A percentile compares a stretch with the other conserved stretches of the same genome.
These are phyloP conservation scores for Paramyrothecium roridum DNA, from an alignment of 2,329 filamentous ascomycete genomes.

Conservation along the genomic window DNA sequence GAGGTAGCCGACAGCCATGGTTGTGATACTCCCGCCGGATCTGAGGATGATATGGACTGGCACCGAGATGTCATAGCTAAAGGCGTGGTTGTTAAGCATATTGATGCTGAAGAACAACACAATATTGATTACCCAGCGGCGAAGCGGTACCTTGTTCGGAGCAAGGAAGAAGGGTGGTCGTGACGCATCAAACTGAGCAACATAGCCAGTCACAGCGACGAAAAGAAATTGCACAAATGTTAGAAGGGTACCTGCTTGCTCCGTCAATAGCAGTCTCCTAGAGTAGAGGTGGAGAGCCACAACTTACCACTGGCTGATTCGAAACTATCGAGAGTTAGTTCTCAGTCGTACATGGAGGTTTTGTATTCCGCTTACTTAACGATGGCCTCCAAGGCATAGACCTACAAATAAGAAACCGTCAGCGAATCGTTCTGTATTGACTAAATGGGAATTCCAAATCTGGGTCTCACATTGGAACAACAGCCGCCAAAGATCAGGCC, in stretches of 20 bases:
- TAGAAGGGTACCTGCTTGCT: conserved; percentile 66
- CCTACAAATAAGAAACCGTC: conserved; percentile 46
- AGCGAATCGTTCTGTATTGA: conserved; percentile 2
- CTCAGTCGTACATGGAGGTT: not conserved
- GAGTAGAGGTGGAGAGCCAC: not conserved
- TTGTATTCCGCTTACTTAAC: conserved; percentile 66
- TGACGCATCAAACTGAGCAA: conserved; percentile 68
- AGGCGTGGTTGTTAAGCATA: conserved; percentile 94
- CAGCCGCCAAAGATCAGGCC: conserved; percentile 92
- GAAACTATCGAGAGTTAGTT: conserved; percentile 49
- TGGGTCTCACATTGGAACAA: conserved; percentile 74
- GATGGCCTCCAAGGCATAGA: conserved; percentile 94
- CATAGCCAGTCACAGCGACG: conserved; percentile 73
- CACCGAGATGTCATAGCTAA: conserved; percentile 94
- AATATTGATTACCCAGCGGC: conserved; percentile 85
- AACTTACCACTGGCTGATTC: conserved; percentile 74
- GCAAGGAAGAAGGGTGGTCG: conserved; percentile 70
- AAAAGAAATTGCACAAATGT: conserved; percentile 89
- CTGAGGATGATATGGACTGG: conserved; percentile 95
- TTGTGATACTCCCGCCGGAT: conserved; percentile 93
- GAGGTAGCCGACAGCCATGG: conserved; percentile 84
- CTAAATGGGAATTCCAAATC: not conserved
- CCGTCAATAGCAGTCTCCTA: conserved; percentile 11
- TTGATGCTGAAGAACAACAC: conserved; percentile 91
- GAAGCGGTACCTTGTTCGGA: conserved; percentile 75